Conservation (phyloP, 2,329 filamentous ascomycete species). For the Immersiporthe knoxdaviesiana region DNA sequence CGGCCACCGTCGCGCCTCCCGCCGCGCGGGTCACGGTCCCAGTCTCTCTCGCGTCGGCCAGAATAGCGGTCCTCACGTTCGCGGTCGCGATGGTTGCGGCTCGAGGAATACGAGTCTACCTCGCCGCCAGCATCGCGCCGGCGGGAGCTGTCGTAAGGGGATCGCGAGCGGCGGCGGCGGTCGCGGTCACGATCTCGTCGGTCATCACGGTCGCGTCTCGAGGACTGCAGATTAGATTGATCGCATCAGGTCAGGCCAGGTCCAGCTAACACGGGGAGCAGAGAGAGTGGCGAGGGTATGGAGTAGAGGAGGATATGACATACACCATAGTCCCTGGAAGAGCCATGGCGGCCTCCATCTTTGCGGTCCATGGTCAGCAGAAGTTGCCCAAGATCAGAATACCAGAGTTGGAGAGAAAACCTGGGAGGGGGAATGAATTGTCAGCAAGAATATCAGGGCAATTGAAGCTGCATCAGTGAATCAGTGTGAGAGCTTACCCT, state of each 20-base stretch:
- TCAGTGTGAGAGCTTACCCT: slow-evolving; percentile 11
- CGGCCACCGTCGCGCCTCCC: slow-evolving; percentile 65
- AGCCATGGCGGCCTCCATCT: slow-evolving; percentile 55
- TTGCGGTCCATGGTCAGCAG: slow-evolving; percentile 33
- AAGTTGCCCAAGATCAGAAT: slow-evolving; percentile 31
- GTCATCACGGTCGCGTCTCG: slow-evolving; percentile 43
- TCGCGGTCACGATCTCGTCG: slow-evolving; percentile 43
- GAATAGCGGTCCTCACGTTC: slow-evolving; percentile 93
- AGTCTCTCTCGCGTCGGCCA: slow-evolving; percentile 49
- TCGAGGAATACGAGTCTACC: slow-evolving; percentile 84
- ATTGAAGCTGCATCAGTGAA: slow-evolving; percentile 65
- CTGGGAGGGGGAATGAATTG: slow-evolving; percentile 68
- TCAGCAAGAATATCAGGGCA: slow-evolving; percentile 63
- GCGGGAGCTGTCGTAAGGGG: slow-evolving; percentile 73
- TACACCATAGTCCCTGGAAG: slow-evolving; percentile 59
- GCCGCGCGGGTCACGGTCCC: slow-evolving; percentile 45
- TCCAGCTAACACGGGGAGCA: background rate
- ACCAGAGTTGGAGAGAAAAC: slow-evolving; percentile 33
- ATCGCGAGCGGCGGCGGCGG: slow-evolving; percentile 78
- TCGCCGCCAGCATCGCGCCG: slow-evolving; percentile 75
- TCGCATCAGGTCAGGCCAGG: slow-evolving; percentile 19
- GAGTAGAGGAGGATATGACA: slow-evolving; percentile 34
- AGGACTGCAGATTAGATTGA: slow-evolving; percentile 30
- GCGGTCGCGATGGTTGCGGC: slow-evolving; percentile 87
- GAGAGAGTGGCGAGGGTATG: background rate